Evolutionary conservation across 2,329 filamentous ascomycete genomes (phyloP), one percentile per base, ranked within the genome.

Genomic region (Coniochaeta ligniaria): DNA sequence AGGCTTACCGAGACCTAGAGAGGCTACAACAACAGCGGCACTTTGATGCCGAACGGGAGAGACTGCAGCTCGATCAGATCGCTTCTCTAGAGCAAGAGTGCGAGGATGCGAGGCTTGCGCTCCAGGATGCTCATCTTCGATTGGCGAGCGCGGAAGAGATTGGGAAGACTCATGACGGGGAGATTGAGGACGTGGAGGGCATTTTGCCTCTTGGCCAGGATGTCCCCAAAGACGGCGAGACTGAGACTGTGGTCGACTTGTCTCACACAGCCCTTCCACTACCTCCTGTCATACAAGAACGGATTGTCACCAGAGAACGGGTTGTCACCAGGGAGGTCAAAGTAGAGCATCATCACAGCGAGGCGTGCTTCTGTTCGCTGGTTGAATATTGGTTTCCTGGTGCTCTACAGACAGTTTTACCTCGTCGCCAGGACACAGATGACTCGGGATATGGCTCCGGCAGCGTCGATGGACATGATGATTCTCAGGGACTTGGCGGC

Each of bases 351-450:
- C 54, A 31, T 36, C 56, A 58, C 36, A 31, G 56, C 35, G 36
- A 58, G 24, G 56, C 38, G 20, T 58, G 56, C 56, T 58, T 58
- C 38, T 58, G 56, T 35, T 36, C 56, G 5, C 56, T 58, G 16
- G 22, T 58, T 9, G 35, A 43, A 1, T 45, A 58, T 24, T 58
- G 28, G 26, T 31, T 58, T 20, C 56, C 56, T 4, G 56, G 38
- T 31, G 24, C 38, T 17, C 56, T 57, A 16, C 31, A 38, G 5
- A 57, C 16, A 6, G 35, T 57, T 14, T 17, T 57, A 22, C 54
- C 54, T 31, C 47, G 22, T 31, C 47, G 26, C 3, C 47, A 12
- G n/a, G 24, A 52, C 24, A 31, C 47, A n/a, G 47, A 52, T 8
- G 47, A 52, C 47, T 52, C 47, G 7, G 47, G 47, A 12, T 52